phyloP scores from a whole-genome alignment of 495 filamentous ascomycete genomes.

The Hypoxylon fuscum region DNA sequence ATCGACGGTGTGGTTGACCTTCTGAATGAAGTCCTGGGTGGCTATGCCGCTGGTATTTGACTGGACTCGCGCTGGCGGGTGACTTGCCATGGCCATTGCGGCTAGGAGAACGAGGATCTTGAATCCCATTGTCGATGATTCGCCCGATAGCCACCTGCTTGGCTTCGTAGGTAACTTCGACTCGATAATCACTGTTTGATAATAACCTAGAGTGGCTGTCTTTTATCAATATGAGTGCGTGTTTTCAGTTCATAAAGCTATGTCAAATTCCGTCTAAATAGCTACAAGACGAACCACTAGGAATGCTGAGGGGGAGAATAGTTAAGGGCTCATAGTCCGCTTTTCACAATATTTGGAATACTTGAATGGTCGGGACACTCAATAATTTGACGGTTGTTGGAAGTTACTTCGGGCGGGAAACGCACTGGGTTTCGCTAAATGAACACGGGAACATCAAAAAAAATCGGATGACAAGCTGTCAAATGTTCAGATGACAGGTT shows the following conservation, averaged over 20 bases:
- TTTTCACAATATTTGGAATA: neutral
- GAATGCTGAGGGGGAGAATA: neutral
- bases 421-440: neutral
- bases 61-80: slow-evolving; percentile 11
- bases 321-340: neutral
- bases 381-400: neutral
- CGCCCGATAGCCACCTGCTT: neutral
- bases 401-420: neutral
- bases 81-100: slow-evolving; percentile 8
- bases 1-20: slow-evolving; percentile 25
- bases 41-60: slow-evolving; percentile 26
- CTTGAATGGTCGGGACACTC: neutral
- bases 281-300: neutral
- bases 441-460: neutral
- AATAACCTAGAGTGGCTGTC: too few relatives aligned
- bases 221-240: too few relatives aligned
- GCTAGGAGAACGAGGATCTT: slow-evolving; percentile 6
- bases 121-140: slow-evolving; percentile 8
- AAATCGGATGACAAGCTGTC: slow-evolving; percentile 20
- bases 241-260: neutral
- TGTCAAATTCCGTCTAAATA: neutral
- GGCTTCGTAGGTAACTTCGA: neutral
- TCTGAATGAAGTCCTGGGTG: slow-evolving; percentile 33
- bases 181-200: too few relatives aligned
- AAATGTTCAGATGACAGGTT: slow-evolving; percentile 25